phyloP scores from a whole-genome alignment of 768 basidiomycete species.

The Crucibulum laeve region DNA sequence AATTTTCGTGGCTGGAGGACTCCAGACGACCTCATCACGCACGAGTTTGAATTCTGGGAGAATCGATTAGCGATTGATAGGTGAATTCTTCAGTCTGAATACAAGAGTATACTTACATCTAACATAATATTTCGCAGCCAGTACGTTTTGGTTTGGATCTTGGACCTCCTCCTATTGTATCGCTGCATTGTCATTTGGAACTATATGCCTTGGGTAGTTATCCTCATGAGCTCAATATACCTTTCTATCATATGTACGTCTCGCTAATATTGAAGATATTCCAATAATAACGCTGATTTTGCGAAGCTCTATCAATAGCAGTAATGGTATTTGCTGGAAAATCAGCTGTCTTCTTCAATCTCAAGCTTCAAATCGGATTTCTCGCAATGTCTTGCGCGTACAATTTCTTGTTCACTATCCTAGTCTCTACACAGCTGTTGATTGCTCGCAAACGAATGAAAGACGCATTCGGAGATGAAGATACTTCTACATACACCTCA shows the following conservation, averaged over 20 bases:
- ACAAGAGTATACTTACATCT: neutral
- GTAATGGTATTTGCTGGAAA: neutral
- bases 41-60: neutral
- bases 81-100: neutral
- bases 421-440: neutral
- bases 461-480: neutral
- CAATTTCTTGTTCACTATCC: neutral
- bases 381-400: neutral
- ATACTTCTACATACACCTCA: neutral
- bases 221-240: neutral
- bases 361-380: neutral
- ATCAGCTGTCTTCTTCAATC: neutral
- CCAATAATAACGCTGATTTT: neutral
- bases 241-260: neutral
- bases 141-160: neutral
- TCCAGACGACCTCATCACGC: neutral
- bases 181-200: neutral
- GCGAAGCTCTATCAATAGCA: neutral
- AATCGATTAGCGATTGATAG: neutral
- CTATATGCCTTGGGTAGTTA: neutral
- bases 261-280: neutral
- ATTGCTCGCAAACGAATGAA: neutral
- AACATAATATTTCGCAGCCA: neutral
- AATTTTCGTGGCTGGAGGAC: neutral
- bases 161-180: neutral